Conservation (phyloP, 2,329 filamentous ascomycete species). For the Neoarthrinium moseri region DNA sequence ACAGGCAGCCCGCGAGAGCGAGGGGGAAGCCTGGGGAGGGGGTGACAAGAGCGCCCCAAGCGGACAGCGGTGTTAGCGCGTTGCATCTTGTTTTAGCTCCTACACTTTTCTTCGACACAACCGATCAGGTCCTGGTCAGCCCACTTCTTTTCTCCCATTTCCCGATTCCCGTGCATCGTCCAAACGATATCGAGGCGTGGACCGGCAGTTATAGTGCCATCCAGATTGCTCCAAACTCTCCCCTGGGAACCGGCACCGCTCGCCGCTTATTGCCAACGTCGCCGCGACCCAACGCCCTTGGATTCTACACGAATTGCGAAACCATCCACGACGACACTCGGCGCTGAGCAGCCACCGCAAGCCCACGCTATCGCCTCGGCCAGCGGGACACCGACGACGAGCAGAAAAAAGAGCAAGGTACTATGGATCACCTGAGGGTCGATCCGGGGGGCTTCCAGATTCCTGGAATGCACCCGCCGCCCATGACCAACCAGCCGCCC, state of each 20-base stretch:
- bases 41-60: too few relatives aligned
- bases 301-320: too few relatives aligned
- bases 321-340: background rate
- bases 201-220: too few relatives aligned
- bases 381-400: background rate
- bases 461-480: constrained; percentile 52
- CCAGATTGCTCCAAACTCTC: too few relatives aligned
- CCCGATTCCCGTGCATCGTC: constrained; percentile 1
- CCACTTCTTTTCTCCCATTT: constrained; percentile 6
- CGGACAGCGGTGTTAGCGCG: constrained; percentile 9
- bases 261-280: too few relatives aligned
- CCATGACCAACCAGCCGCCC: constrained; percentile 64
- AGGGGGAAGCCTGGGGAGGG: background rate
- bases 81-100: constrained; percentile 13
- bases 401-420: background rate
- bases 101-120: background rate
- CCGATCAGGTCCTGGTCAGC: background rate
- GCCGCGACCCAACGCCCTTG: too few relatives aligned
- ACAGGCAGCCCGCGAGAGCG: background rate
- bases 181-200: too few relatives aligned
- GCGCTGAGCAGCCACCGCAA: too few relatives aligned
- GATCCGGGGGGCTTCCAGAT: constrained; percentile 52
- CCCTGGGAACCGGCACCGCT: too few relatives aligned
- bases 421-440: constrained; percentile 49
- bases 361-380: background rate